A percentile compares a stretch with the other conserved stretches of the same genome.
These are phyloP conservation scores for Colletotrichum tropicicola DNA, from an alignment of 2,329 filamentous ascomycete species.

Conservation along the genomic window DNA sequence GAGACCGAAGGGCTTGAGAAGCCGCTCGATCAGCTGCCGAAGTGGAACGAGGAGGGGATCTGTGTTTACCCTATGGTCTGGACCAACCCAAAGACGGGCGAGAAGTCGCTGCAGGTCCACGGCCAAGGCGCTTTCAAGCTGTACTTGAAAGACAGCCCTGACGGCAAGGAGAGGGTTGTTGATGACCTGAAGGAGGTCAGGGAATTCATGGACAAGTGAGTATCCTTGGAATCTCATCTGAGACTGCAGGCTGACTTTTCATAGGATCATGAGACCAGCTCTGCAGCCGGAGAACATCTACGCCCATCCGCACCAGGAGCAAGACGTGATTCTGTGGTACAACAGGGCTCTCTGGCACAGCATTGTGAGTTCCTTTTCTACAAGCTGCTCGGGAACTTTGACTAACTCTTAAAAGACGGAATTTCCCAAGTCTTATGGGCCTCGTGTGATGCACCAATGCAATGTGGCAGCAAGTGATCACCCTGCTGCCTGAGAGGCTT, in stretches of 20 bases:
- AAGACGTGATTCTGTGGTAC: conserved; percentile 54
- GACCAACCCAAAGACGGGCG: conserved; percentile 51
- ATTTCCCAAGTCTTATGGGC: conserved; percentile 46
- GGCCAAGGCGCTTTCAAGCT: conserved; percentile 47
- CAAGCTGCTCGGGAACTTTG: conserved; percentile 47
- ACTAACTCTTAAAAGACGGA: conserved; percentile 51
- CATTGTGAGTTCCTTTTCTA: conserved; percentile 38
- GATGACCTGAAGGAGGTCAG: conserved; percentile 49
- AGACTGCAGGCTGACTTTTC: conserved; percentile 22
- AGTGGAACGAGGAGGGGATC: conserved; percentile 43
- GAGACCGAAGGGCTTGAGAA: conserved; percentile 48
- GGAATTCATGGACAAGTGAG: conserved; percentile 43
- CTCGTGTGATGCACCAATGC: conserved; percentile 49
- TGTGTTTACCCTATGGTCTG: conserved; percentile 57
- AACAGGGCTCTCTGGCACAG: conserved; percentile 50
- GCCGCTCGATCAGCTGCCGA: conserved; percentile 45
- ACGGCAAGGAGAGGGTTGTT: conserved; percentile 44
- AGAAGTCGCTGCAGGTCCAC: conserved; percentile 54
- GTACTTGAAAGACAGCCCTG: conserved; percentile 43
- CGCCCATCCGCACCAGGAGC: conserved; percentile 48
- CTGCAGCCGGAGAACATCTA: conserved; percentile 52
- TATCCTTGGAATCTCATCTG: background rate
- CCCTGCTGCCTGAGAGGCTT: conserved; percentile 21
- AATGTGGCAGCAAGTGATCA: conserved; percentile 39
- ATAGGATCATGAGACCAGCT: conserved; percentile 46